Percentiles rank a stretch among this genome's conserved stretches.
These are phyloP conservation scores for Candida lessepsii DNA, from an alignment of 805 yeast species.

Conservation along the genomic window DNA sequence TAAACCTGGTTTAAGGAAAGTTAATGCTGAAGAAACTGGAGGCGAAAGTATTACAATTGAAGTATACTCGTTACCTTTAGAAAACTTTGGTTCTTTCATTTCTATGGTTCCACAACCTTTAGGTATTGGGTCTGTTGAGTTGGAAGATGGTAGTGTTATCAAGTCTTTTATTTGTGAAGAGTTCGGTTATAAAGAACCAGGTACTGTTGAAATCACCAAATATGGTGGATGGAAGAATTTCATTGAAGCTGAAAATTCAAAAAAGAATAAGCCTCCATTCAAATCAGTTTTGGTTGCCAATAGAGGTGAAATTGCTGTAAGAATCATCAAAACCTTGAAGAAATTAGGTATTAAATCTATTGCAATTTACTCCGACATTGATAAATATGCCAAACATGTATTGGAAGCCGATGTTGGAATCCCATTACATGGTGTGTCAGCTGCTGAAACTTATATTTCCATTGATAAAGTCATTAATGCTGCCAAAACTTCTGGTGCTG, in stretches of 20 bases:
- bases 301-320: slow-evolving; percentile 96
- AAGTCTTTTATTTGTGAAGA: slow-evolving; percentile 96
- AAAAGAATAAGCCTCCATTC: slow-evolving; percentile 53
- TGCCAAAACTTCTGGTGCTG: slow-evolving; percentile 78
- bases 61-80: slow-evolving; percentile 78
- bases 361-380: slow-evolving; percentile 90
- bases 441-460: slow-evolving; percentile 87
- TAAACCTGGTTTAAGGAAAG: slow-evolving; percentile 88
- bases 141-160: slow-evolving; percentile 76
- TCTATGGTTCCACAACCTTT: slow-evolving; percentile 90
- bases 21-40: slow-evolving; percentile 27
- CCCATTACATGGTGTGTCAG: slow-evolving; percentile 75
- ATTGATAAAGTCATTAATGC: slow-evolving; percentile 84
- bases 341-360: slow-evolving; percentile 74
- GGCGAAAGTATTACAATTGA: slow-evolving; percentile 74
- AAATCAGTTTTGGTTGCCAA: slow-evolving; percentile 88
- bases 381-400: slow-evolving; percentile 85
- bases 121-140: slow-evolving; percentile 91
- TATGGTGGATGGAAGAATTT: slow-evolving; percentile 88
- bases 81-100: slow-evolving; percentile 78
- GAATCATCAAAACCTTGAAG: slow-evolving; percentile 86
- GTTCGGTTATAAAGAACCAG: slow-evolving; percentile 67
- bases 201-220: slow-evolving; percentile 77
- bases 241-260: slow-evolving; percentile 34
- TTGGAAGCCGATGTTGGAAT: slow-evolving; percentile 77